A percentile compares a stretch with the other conserved stretches of the same genome.
These are phyloP conservation scores for Nannochloropsis salina DNA, from an alignment of 108 stramenopile species.

Conservation along the genomic window DNA sequence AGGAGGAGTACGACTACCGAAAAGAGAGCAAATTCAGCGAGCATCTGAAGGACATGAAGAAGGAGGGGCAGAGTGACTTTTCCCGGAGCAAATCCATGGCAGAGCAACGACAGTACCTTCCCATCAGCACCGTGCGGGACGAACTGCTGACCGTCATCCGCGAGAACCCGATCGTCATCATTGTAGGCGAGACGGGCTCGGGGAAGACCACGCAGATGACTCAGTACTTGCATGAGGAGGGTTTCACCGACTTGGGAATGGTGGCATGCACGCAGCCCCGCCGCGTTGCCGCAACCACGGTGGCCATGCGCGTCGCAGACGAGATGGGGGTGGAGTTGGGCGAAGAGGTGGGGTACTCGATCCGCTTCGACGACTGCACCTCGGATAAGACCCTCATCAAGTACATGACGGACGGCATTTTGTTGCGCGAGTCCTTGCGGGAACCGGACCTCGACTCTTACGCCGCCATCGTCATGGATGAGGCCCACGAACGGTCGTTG, in stretches of 20 bases:
- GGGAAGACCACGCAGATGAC: conserved; percentile 96
- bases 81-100: conserved; percentile 76
- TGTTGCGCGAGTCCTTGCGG: conserved; percentile 86
- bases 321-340: conserved; percentile 88
- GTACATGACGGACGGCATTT: conserved; percentile 96
- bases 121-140: conserved; percentile 86
- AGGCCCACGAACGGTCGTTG: conserved; percentile 90
- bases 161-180: conserved; percentile 88
- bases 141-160: conserved; percentile 78
- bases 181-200: conserved; percentile 86
- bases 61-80: conserved; percentile 65
- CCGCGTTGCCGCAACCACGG: conserved; percentile 98
- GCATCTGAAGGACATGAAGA: conserved; percentile 64
- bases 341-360: conserved; percentile 77
- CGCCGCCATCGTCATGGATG: conserved; percentile 89
- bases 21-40: conserved; percentile 74
- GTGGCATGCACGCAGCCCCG: conserved; percentile 93
- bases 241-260: conserved; percentile 78
- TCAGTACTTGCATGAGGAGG: conserved; percentile 94
- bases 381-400: conserved; percentile 73
- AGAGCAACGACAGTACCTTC: conserved; percentile 86
- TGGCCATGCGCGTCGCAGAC: conserved; percentile 93
- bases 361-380: conserved; percentile 97
- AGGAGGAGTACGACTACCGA: conserved; percentile 75
- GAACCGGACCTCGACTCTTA: conserved; percentile 91